Evolutionary conservation across 768 basidiomycete species (phyloP), one percentile per base, ranked within the genome.

Genomic region (Erythrobasidium yunnanense): DNA sequence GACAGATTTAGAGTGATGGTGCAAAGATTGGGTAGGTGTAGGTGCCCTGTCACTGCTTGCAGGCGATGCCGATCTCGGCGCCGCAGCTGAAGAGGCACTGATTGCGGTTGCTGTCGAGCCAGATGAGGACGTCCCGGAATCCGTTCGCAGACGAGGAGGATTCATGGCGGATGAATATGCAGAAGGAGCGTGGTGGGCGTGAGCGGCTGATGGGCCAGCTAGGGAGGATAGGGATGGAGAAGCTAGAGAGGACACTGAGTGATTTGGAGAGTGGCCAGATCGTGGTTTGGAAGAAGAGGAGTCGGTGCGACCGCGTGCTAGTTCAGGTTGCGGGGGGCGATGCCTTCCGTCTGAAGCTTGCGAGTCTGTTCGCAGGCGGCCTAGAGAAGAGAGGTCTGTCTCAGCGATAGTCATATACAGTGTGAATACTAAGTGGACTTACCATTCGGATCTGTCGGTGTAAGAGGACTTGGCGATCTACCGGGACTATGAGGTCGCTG

Each of bases 151-250:
- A 1, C 47, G 17, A 5, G 60, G 47, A 1, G 32, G 60, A 2
- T 13, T 25, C 42, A 1, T 20, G n/a, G 22, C 18, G 29, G 62
- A 69, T 50, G 65, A 66, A 69, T 15, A 62, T 55, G 23, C 58
- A 29, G 2, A 70, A 55, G 2, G 54, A 25, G 7, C 33, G 32
- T 25, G 56, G 7, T 58, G 56, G 15, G 45, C 20, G 18, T 58
- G 56, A 6, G 56, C 2, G 25, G 50, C 8, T 11, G 50, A 71
- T n/a, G n/a, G n/a, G n/a, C n/a, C n/a, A n/a, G n/a, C n/a, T n/a
- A n/a, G n/a, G n/a, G n/a, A n/a, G n/a, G n/a, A n/a, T n/a, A n/a
- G n/a, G n/a, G n/a, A n/a, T n/a, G n/a, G n/a, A n/a, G n/a, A n/a
- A n/a, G n/a, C n/a, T n/a, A n/a, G n/a, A n/a, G n/a, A n/a, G 29